Evolutionary conservation across 208 protist species (phyloP).

Genomic region (Trypanosoma theileri): DNA sequence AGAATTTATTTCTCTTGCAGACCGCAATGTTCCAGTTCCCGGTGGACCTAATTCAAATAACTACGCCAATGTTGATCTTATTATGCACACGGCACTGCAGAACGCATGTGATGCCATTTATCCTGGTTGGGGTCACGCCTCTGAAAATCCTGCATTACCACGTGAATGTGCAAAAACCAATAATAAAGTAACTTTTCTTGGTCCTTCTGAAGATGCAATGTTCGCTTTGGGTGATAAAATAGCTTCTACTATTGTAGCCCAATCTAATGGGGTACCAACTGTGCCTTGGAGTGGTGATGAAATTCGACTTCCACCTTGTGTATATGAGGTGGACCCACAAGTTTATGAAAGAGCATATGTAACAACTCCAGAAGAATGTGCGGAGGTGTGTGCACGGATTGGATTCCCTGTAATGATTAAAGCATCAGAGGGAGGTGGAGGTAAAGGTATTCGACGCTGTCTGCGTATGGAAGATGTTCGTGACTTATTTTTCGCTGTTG

Average conservation of each 20-base stretch:
- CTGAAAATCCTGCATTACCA: conserved; percentile 97
- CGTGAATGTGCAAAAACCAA: conserved; percentile 63
- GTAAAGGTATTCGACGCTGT: conserved; percentile 97
- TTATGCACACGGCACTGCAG: conserved; percentile 96
- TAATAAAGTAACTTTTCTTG: conserved; percentile 67
- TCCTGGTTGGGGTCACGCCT: conserved; percentile 98
- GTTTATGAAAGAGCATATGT: conserved; percentile 91
- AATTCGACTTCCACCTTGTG: conserved; percentile 53
- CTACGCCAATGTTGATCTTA: conserved; percentile 98
- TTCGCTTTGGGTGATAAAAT: conserved; percentile 98
- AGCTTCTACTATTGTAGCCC: conserved; percentile 96
- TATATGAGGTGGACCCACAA: conserved; percentile 75
- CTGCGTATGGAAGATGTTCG: conserved; percentile 75
- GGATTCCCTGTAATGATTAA: conserved; percentile 99
- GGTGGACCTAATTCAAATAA: conserved; percentile 98
- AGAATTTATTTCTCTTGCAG: conserved; percentile 97
- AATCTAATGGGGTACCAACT: conserved; percentile 94
- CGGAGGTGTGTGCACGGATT: conserved; percentile 83
- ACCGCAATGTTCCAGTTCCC: conserved; percentile 93
- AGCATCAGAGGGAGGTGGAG: conserved; percentile 98
- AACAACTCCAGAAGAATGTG: conserved; percentile 89
- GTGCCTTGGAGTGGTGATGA: conserved; percentile 92
- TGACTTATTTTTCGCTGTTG: conserved; percentile 86
- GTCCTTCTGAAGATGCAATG: conserved; percentile 87
- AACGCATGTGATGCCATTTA: conserved; percentile 95